Evolutionary conservation across 306 rosid genomes (phyloP), one percentile per base, ranked within the genome.

Genomic region (Quercus wislizeni): DNA sequence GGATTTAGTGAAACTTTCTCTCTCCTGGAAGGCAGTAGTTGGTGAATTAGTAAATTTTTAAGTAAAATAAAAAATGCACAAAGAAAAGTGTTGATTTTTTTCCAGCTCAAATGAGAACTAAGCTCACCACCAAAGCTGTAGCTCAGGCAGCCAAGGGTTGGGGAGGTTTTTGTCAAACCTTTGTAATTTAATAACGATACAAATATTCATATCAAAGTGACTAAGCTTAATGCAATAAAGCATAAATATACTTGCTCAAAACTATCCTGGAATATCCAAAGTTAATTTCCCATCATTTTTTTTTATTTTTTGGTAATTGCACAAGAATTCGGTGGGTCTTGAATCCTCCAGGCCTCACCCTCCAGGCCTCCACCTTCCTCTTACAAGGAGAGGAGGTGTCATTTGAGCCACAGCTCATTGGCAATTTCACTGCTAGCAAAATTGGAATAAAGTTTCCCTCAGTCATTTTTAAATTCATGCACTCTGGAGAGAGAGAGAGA

Each of bases 1-100:
- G 99, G 98, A 91, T 93, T 91, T 82, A 93, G 20, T 43, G 91
- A 83, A 84, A 93, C 96, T 82, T 88, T 95, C 92, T 93, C 99
- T 81, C 99, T 85, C 87, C 99, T 95, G 86, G 79, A 86, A 85
- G 82, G 74, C 56, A 81, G 43, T 18, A 78, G 21, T 55, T 20
- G 46, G 28, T 62, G 11, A 35, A 13, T 72, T 62, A 27, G 9
- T 35, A 75, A 84, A 59, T 62, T 19, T 17, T 6, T 78, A 27
- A 21, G 0, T 21, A 20, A 31, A 58, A 55, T 33, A 59, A 21
- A 8, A 74, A 20, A 77, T 21, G 59, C 69, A 73, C 77, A 35
- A 72, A 70, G 17, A 74, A 49, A 52, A 7, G 20, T 63, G 35
- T 41, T 41, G 56, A 79, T 62, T 31, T 64, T 64, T 64, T 6